Conservation (phyloP, 2,329 filamentous ascomycete genomes). For the Alternaria triticimaculans region DNA sequence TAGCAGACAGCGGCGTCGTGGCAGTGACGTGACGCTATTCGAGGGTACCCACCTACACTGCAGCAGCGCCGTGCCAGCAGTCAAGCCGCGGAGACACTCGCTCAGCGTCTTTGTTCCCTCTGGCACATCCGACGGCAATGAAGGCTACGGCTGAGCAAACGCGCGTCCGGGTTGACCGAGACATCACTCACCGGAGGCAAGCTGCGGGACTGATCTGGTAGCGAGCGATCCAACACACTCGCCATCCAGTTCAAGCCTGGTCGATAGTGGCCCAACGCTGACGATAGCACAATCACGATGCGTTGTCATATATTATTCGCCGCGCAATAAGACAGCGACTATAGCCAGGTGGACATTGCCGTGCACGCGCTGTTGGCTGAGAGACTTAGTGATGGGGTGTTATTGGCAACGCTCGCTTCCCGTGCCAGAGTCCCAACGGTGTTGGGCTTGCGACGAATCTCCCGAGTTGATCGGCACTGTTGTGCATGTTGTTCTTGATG, state of each 20-base stretch:
- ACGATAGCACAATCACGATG: slow-evolving; percentile 9
- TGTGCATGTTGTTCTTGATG: background rate
- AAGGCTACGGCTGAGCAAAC: background rate
- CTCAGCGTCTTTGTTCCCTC: background rate
- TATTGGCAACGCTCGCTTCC: slow-evolving; percentile 6
- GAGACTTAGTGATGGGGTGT: background rate
- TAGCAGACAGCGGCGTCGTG: background rate
- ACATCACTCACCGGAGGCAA: slow-evolving; percentile 1
- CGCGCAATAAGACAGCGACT: slow-evolving; percentile 8
- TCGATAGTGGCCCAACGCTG: slow-evolving; percentile 10
- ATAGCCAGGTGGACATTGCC: slow-evolving; percentile 4
- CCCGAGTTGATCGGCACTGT: background rate
- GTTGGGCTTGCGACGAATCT: background rate
- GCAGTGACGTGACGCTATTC: background rate
- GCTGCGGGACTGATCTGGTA: slow-evolving; percentile 9
- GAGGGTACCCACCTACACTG: background rate
- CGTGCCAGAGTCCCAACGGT: background rate
- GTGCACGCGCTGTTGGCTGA: slow-evolving; percentile 6
- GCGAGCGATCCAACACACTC: slow-evolving; percentile 10
- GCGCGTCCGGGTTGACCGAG: slow-evolving; percentile 7
- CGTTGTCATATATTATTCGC: slow-evolving; percentile 6
- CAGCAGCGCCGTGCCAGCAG: background rate
- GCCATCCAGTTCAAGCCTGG: slow-evolving; percentile 2
- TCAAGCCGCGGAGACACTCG: background rate
- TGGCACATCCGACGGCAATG: background rate